phyloP scores from a whole-genome alignment of 768 basidiomycete genomes.

The Panaeolus cyanescens region DNA sequence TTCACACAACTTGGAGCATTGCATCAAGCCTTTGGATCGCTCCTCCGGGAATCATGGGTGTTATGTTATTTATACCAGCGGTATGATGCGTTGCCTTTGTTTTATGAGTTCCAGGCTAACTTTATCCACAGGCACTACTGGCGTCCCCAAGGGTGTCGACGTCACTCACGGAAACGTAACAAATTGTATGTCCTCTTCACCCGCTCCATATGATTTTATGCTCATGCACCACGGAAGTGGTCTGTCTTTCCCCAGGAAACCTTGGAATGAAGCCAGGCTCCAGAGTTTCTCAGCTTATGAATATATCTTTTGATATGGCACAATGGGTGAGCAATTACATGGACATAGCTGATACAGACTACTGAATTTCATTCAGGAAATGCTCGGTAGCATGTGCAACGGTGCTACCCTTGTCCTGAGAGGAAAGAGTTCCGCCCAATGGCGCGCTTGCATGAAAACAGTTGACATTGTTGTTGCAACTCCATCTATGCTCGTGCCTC shows the following conservation, averaged over 20 bases:
- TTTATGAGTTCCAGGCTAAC: background rate
- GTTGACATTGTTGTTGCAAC: slow-evolving; percentile 59
- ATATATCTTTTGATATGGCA: slow-evolving; percentile 69
- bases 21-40: slow-evolving; percentile 38
- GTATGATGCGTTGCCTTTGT: slow-evolving; percentile 30
- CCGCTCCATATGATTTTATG: slow-evolving; percentile 4
- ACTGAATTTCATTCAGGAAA: slow-evolving; percentile 47
- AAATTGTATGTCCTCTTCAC: slow-evolving; percentile 42
- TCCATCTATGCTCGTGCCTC: slow-evolving; percentile 54
- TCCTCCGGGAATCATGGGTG: slow-evolving; percentile 43
- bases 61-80: slow-evolving; percentile 66
- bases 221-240: slow-evolving; percentile 35
- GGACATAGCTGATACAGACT: slow-evolving; percentile 28
- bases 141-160: slow-evolving; percentile 60
- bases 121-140: slow-evolving; percentile 47
- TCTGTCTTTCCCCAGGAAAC: slow-evolving; percentile 51
- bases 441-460: slow-evolving; percentile 50
- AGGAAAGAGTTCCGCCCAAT: slow-evolving; percentile 54
- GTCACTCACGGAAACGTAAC: slow-evolving; percentile 62
- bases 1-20: slow-evolving; percentile 20
- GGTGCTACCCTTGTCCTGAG: slow-evolving; percentile 56
- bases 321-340: slow-evolving; percentile 45
- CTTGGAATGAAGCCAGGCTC: slow-evolving; percentile 57
- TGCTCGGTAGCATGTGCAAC: slow-evolving; percentile 52
- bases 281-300: slow-evolving; percentile 60